Conservation (phyloP, 2,329 filamentous ascomycete genomes). For the Arthrinium puccinioides region DNA sequence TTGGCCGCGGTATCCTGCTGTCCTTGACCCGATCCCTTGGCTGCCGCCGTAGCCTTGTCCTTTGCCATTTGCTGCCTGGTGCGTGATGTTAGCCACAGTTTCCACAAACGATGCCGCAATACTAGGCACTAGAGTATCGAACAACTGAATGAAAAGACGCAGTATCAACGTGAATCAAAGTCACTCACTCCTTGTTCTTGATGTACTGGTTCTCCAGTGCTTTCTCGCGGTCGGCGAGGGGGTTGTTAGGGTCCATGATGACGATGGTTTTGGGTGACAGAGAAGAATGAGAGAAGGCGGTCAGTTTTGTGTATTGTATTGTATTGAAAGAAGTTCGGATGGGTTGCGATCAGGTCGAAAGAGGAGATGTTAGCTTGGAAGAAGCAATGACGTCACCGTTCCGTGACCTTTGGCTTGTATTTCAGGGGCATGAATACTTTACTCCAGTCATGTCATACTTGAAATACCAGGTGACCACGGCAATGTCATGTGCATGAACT, state of each 20-base stretch:
- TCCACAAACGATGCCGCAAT: too few relatives aligned
- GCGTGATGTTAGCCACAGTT: background rate
- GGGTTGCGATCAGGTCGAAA: background rate
- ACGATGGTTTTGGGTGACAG: too few relatives aligned
- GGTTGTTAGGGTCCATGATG: constrained; percentile 5
- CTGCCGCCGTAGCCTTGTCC: constrained; percentile 1
- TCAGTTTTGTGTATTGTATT: background rate
- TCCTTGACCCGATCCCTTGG: background rate
- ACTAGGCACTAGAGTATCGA: background rate
- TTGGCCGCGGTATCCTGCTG: background rate
- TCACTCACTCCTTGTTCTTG: constrained; percentile 4
- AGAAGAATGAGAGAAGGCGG: too few relatives aligned
- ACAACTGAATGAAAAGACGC: too few relatives aligned
- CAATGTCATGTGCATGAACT: too few relatives aligned
- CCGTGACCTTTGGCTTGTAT: background rate
- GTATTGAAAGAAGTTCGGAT: background rate
- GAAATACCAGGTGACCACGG: too few relatives aligned
- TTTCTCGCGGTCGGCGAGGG: constrained; percentile 6
- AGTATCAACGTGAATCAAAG: background rate
- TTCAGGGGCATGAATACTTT: background rate
- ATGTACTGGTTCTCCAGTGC: constrained; percentile 7
- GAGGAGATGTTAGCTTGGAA: background rate
- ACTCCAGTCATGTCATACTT: background rate
- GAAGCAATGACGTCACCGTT: background rate
- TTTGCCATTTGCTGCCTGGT: constrained; percentile 3